Evolutionary conservation across 768 basidiomycete species (phyloP).

Genomic region (Cyathus striatus): DNA sequence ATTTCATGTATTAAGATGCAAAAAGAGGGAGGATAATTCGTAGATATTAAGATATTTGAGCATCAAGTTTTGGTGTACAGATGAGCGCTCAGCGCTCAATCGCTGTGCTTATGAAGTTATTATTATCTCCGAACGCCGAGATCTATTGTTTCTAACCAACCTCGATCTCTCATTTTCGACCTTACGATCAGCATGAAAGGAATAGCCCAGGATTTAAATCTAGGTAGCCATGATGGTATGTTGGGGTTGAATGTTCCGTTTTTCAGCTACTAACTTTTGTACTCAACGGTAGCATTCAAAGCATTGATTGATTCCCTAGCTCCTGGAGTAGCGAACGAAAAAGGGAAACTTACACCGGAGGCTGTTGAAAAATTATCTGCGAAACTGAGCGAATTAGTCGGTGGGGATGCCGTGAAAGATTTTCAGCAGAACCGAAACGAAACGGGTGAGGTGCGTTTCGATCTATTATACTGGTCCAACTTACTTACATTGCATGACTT

Average conservation of each 20-base stretch:
- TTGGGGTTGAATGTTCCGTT: too few species aligned
- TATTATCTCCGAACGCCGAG: too few species aligned
- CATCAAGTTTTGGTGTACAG: too few species aligned
- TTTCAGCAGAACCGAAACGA: slow-evolving; percentile 36
- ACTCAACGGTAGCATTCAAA: slow-evolving; percentile 26
- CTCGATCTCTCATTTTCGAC: too few species aligned
- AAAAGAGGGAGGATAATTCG: too few species aligned
- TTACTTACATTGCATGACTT: slow-evolving; percentile 14
- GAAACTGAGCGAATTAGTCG: slow-evolving; percentile 55
- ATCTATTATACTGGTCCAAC: slow-evolving; percentile 8
- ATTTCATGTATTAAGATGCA: too few species aligned
- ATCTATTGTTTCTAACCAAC: too few species aligned
- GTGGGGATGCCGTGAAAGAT: slow-evolving; percentile 29
- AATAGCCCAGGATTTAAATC: slow-evolving; percentile 17
- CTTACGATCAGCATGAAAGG: too few species aligned
- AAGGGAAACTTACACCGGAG: slow-evolving; percentile 36
- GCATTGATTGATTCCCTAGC: slow-evolving; percentile 35
- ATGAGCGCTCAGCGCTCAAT: too few species aligned
- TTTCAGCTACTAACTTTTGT: neutral
- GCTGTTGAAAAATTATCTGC: slow-evolving; percentile 51
- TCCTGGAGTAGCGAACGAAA: slow-evolving; percentile 19
- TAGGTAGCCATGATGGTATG: slow-evolving; percentile 25
- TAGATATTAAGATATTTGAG: too few species aligned
- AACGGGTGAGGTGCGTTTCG: slow-evolving; percentile 57
- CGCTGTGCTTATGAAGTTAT: too few species aligned